Percentiles rank a stretch among this genome's conserved stretches.
Conservation (phyloP, 768 basidiomycete species). For the Filobasidium wieringae region DNA sequence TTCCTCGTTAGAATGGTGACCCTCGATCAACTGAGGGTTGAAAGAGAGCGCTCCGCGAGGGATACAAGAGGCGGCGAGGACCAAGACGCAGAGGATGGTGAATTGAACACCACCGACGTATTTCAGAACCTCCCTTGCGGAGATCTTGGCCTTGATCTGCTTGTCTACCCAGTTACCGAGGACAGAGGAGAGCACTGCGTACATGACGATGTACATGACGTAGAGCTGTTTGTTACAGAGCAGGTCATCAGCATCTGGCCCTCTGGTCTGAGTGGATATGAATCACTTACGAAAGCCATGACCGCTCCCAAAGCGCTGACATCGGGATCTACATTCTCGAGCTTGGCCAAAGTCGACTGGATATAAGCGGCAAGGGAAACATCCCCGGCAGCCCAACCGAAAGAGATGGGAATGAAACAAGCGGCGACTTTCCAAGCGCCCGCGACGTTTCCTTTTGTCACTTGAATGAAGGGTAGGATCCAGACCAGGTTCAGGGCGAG, state of each 20-base stretch:
- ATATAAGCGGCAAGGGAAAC: conserved; percentile 36
- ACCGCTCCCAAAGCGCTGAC: conserved; percentile 32
- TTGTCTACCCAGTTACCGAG: conserved; percentile 32
- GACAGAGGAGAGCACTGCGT: conserved; percentile 27
- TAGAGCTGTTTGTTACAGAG: conserved; percentile 11
- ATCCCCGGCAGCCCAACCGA: conserved; percentile 34
- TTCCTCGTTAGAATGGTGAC: conserved; percentile 3
- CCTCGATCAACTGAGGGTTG: conserved; percentile 30
- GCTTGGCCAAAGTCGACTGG: conserved; percentile 23
- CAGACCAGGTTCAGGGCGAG: conserved; percentile 30
- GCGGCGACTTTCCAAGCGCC: conserved; percentile 26
- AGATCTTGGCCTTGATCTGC: conserved; percentile 12
- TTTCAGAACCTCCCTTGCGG: conserved; percentile 17
- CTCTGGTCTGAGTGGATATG: neutral
- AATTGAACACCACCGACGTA: conserved; percentile 28
- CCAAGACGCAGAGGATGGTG: conserved; percentile 25
- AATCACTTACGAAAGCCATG: conserved; percentile 26
- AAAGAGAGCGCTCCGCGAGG: conserved; percentile 26
- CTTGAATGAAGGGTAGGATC: conserved; percentile 21
- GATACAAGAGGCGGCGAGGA: conserved; percentile 25
- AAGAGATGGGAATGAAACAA: conserved; percentile 24
- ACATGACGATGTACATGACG: conserved; percentile 21
- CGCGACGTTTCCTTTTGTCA: conserved; percentile 13
- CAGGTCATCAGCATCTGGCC: neutral
- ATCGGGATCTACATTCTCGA: conserved; percentile 16